A percentile compares a stretch with the other conserved stretches of the same genome.
Conservation (phyloP, 805 yeast genomes). For the Myxozyma sirexii region DNA sequence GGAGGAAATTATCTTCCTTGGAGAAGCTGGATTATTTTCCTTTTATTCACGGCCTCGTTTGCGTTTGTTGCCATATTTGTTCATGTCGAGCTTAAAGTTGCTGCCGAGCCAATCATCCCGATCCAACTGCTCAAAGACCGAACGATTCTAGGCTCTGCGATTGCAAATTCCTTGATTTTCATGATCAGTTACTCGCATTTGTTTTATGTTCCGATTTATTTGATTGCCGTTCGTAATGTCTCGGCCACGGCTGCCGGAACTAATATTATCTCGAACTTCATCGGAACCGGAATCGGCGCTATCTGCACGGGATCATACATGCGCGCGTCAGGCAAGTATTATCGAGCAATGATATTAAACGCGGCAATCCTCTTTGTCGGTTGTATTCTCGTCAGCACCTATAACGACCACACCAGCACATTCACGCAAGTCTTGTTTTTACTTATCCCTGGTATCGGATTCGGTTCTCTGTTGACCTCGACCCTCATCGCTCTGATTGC, state of each 20-base stretch:
- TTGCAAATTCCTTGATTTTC: constrained; percentile 70
- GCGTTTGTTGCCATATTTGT: constrained; percentile 48
- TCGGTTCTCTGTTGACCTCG: constrained; percentile 68
- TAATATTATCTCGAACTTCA: constrained; percentile 56
- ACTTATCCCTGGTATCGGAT: constrained; percentile 63
- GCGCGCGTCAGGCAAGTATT: constrained; percentile 68
- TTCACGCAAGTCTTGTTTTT: constrained; percentile 50
- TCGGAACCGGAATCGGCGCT: constrained; percentile 70
- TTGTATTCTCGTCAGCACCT: constrained; percentile 42
- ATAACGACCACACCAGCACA: constrained; percentile 36
- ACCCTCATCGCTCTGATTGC: constrained; percentile 75
- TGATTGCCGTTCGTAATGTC: constrained; percentile 55
- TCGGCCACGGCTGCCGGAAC: constrained; percentile 61
- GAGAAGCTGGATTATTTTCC: constrained; percentile 48
- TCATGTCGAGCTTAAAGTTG: constrained; percentile 54
- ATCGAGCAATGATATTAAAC: constrained; percentile 49
- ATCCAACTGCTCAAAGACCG: constrained; percentile 57
- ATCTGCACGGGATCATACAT: constrained; percentile 67
- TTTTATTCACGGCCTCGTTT: constrained; percentile 44
- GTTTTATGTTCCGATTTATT: constrained; percentile 72
- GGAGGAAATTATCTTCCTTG: constrained; percentile 62
- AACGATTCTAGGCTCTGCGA: constrained; percentile 65
- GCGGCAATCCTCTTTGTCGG: constrained; percentile 55
- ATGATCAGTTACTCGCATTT: constrained; percentile 67
- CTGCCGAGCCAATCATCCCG: constrained; percentile 70